A percentile compares a stretch with the other conserved stretches of the same genome.
phyloP scores from a whole-genome alignment of 345 rosid genomes.

The Gossypium australe region DNA sequence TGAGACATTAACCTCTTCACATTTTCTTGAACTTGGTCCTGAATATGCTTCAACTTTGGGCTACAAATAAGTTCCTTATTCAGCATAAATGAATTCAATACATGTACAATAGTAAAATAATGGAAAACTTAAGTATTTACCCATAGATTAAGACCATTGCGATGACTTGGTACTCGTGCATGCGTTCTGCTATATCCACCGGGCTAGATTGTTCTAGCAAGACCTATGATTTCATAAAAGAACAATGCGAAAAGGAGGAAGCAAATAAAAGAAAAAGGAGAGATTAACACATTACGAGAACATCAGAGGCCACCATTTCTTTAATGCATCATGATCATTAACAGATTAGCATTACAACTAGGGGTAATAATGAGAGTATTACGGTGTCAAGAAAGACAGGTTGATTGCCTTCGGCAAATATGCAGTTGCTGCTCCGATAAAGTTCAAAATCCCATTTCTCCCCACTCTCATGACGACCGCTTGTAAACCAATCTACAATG shows the following conservation, averaged over 20 bases:
- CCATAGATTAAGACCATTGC: slow-evolving; percentile 25
- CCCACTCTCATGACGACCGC: slow-evolving; percentile 86
- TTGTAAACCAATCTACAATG: slow-evolving; percentile 90
- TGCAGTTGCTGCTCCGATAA: slow-evolving; percentile 78
- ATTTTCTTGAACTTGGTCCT: slow-evolving; percentile 61
- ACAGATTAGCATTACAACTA: not conserved
- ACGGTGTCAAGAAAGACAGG: slow-evolving; percentile 84
- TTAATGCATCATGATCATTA: not conserved
- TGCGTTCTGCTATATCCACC: slow-evolving; percentile 43
- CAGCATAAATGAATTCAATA: slow-evolving; percentile 10
- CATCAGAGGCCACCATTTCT: not conserved
- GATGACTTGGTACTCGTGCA: slow-evolving; percentile 72
- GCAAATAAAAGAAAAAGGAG: not conserved
- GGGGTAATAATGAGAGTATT: slow-evolving; percentile 4
- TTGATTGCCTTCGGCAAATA: slow-evolving; percentile 43
- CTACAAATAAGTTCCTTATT: slow-evolving; percentile 30
- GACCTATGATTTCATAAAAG: slow-evolving; percentile 35
- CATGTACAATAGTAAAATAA: not conserved
- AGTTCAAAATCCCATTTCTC: slow-evolving; percentile 86
- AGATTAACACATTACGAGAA: not conserved
- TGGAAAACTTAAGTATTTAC: not conserved
- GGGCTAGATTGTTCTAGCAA: slow-evolving; percentile 56
- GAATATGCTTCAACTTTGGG: slow-evolving; percentile 63
- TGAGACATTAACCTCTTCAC: slow-evolving; percentile 76
- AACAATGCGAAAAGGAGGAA: not conserved